Evolutionary conservation across 2,329 filamentous ascomycete species (phyloP).

Genomic region (Verticillium tricorpus): DNA sequence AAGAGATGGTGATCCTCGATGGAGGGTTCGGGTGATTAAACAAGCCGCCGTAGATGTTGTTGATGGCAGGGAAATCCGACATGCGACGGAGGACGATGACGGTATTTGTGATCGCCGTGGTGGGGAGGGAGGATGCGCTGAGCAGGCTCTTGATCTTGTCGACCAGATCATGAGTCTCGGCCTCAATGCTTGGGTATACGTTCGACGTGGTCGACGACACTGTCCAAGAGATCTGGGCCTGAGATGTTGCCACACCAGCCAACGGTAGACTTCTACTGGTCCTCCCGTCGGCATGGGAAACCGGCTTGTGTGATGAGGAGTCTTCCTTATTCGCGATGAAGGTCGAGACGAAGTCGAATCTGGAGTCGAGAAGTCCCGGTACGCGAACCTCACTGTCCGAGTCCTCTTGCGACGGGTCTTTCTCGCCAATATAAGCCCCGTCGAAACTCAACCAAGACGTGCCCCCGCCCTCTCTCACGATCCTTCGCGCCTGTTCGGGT

Average conservation of each 20-base stretch:
- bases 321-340: background rate
- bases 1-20: conserved; percentile 77
- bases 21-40: conserved; percentile 80
- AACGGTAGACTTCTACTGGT: background rate
- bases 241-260: background rate
- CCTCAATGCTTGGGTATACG: conserved; percentile 25
- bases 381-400: conserved; percentile 35
- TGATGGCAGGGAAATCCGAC: conserved; percentile 71
- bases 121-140: conserved; percentile 23
- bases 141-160: conserved; percentile 38
- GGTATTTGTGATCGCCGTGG: conserved; percentile 46
- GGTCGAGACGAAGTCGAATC: conserved; percentile 39
- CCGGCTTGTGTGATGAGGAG: background rate
- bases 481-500: conserved; percentile 42
- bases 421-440: conserved; percentile 48
- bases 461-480: conserved; percentile 68
- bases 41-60: conserved; percentile 68
- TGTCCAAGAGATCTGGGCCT: background rate
- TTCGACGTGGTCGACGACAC: conserved; percentile 3
- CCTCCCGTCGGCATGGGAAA: background rate
- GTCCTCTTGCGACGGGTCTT: conserved; percentile 15
- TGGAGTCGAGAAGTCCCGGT: conserved; percentile 63
- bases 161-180: conserved; percentile 45
- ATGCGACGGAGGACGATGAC: conserved; percentile 73
- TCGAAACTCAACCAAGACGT: conserved; percentile 66